A percentile compares a stretch with the other conserved stretches of the same genome.
Evolutionary conservation across 768 basidiomycete species (phyloP).

Genomic region (Fomitopsis pulvina): DNA sequence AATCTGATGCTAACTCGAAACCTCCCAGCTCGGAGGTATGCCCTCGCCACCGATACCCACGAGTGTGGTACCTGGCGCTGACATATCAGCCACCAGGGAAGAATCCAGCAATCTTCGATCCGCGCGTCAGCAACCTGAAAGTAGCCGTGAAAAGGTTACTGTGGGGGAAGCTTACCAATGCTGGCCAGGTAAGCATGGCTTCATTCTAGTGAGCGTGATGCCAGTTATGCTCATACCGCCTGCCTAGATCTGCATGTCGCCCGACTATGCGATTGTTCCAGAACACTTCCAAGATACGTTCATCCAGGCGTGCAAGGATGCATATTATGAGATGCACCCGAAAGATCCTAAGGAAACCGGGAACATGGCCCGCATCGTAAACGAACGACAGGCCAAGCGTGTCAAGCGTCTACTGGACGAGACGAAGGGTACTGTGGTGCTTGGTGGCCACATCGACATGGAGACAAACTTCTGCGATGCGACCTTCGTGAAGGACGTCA

Average conservation of each 20-base stretch:
- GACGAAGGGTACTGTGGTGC: slow-evolving; percentile 57
- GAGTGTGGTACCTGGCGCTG: neutral
- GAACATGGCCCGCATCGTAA: slow-evolving; percentile 47
- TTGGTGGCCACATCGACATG: slow-evolving; percentile 59
- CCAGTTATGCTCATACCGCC: neutral
- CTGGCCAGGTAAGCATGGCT: slow-evolving; percentile 38
- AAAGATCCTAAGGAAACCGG: slow-evolving; percentile 34
- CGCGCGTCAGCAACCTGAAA: slow-evolving; percentile 52
- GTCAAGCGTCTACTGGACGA: slow-evolving; percentile 55
- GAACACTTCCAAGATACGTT: slow-evolving; percentile 32
- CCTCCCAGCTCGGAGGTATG: slow-evolving; percentile 43
- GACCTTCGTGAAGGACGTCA: slow-evolving; percentile 62
- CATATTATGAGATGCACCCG: slow-evolving; percentile 50
- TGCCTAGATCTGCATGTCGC: slow-evolving; percentile 60
- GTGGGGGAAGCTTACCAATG: slow-evolving; percentile 77
- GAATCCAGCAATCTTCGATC: slow-evolving; percentile 62
- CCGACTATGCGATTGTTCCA: slow-evolving; percentile 46
- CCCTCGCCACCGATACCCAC: no score
- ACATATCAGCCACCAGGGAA: slow-evolving; percentile 35
- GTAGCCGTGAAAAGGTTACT: slow-evolving; percentile 63
- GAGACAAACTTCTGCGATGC: slow-evolving; percentile 60
- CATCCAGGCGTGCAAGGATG: slow-evolving; percentile 34
- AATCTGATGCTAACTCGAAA: no score
- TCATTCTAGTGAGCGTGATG: neutral
- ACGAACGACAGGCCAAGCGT: slow-evolving; percentile 46